phyloP scores from a whole-genome alignment of 2,329 filamentous ascomycete genomes.

The Hyphodiscus sp. region DNA sequence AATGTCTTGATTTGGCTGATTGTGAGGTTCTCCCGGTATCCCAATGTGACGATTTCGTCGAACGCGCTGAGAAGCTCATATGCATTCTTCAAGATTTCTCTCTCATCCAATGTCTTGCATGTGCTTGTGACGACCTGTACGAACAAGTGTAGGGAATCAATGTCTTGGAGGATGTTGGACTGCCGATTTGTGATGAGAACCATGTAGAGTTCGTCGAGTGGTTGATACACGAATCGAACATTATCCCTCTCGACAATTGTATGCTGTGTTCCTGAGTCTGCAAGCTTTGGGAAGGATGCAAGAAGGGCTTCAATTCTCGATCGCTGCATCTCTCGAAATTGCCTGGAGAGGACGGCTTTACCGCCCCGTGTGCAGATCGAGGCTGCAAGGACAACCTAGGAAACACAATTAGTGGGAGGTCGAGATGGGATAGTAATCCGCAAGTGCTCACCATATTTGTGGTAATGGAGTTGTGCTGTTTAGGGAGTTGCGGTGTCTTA shows the following conservation, averaged over 20 bases:
- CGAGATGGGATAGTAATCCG: neutral
- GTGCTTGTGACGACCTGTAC: slow-evolving; percentile 95
- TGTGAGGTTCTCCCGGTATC: slow-evolving; percentile 93
- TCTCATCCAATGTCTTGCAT: slow-evolving; percentile 92
- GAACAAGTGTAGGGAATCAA: slow-evolving; percentile 95
- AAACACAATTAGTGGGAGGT: slow-evolving; percentile 12
- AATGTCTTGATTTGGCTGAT: slow-evolving; percentile 98
- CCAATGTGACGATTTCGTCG: slow-evolving; percentile 91
- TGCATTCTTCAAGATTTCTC: slow-evolving; percentile 89
- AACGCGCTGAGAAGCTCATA: slow-evolving; percentile 96
- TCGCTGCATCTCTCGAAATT: slow-evolving; percentile 96
- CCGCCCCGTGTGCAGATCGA: slow-evolving; percentile 98
- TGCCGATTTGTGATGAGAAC: slow-evolving; percentile 98
- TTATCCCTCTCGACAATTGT: slow-evolving; percentile 99
- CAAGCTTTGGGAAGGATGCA: slow-evolving; percentile 95
- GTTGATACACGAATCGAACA: slow-evolving; percentile 98
- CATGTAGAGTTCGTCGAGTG: slow-evolving; percentile 98
- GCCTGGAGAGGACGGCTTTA: slow-evolving; percentile 94
- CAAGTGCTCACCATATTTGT: slow-evolving; percentile 18
- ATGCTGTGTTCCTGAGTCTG: slow-evolving; percentile 92
- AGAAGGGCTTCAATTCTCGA: slow-evolving; percentile 95
- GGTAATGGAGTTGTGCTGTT: neutral
- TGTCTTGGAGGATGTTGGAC: slow-evolving; percentile 98
- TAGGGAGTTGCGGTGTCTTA: slow-evolving; percentile 6
- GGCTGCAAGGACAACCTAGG: slow-evolving; percentile 91